Percentiles rank a stretch among this genome's conserved stretches.
Evolutionary conservation across 441 rosid species (phyloP).

Genomic region (Eutrema salsugineum): DNA sequence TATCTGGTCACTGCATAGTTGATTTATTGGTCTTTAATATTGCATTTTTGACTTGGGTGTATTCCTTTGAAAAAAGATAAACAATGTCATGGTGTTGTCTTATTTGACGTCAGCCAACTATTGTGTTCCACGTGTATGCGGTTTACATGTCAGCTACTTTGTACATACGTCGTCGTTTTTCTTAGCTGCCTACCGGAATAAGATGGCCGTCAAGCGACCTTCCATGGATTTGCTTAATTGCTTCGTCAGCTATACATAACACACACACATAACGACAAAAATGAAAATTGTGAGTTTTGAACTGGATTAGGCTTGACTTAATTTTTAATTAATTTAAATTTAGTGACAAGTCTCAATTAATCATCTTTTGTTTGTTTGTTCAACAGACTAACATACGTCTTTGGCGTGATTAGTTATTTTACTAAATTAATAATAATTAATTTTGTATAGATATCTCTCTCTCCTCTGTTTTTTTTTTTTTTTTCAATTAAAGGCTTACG

Average conservation of each 20-base stretch:
- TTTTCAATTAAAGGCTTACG: not conserved
- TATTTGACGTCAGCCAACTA: not conserved
- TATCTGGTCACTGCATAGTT: no score
- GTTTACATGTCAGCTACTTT: conserved; percentile 13
- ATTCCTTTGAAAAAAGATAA: no score
- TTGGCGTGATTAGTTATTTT: conserved; percentile 20
- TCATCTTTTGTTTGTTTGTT: conserved; percentile 2
- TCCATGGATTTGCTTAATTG: conserved; percentile 4
- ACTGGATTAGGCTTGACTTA: conserved; percentile 8
- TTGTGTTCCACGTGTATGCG: not conserved
- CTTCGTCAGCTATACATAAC: conserved; percentile 10
- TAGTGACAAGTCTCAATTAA: not conserved
- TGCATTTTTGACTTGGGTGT: no score
- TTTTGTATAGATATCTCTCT: not conserved
- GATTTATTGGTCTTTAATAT: no score
- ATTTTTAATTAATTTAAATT: not conserved
- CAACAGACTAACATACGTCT: conserved; percentile 16
- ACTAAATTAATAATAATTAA: not conserved
- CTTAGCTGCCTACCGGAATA: not conserved
- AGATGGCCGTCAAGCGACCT: conserved; percentile 12
- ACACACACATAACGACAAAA: conserved; percentile 8
- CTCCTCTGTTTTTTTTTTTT: not conserved
- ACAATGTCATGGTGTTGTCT: no score
- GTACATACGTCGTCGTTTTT: conserved; percentile 5
- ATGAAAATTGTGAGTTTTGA: not conserved